Conservation (phyloP, 2,329 filamentous ascomycete species). For the Exophiala phaeomuriformis region DNA sequence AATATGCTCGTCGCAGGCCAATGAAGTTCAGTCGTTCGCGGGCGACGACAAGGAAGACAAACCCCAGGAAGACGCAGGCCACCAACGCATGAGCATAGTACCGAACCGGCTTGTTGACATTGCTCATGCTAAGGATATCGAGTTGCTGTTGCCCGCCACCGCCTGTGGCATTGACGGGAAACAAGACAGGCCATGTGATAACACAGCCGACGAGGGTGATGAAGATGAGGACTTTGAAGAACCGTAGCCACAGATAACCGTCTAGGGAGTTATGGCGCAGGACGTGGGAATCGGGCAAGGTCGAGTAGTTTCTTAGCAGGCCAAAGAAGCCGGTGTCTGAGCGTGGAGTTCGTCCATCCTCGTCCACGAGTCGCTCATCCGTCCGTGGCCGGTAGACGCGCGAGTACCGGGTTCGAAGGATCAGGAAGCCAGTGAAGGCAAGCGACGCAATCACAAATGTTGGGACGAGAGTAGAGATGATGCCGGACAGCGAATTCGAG, state of each 20-base stretch:
- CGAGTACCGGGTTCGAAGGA: conserved; percentile 40
- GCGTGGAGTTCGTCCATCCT: conserved; percentile 31
- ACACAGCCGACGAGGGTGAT: conserved; percentile 74
- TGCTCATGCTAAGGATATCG: conserved; percentile 71
- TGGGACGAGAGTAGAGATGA: conserved; percentile 45
- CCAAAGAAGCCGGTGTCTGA: conserved; percentile 19
- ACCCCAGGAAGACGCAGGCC: conserved; percentile 73
- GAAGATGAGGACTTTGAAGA: conserved; percentile 68
- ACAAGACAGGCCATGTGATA: conserved; percentile 80
- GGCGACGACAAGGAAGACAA: conserved; percentile 78
- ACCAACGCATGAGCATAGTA: conserved; percentile 74
- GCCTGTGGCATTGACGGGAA: conserved; percentile 82
- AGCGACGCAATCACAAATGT: conserved; percentile 39
- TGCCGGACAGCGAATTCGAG: conserved; percentile 44
- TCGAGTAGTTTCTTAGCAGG: conserved; percentile 37
- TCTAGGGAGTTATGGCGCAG: conserved; percentile 87
- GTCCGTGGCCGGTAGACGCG: conserved; percentile 43
- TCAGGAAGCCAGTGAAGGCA: conserved; percentile 41
- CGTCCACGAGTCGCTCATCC: conserved; percentile 37
- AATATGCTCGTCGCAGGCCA: conserved; percentile 82
- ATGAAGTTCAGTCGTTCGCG: conserved; percentile 86
- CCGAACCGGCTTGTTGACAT: conserved; percentile 56
- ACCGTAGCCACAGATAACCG: conserved; percentile 84
- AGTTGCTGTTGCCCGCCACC: conserved; percentile 60
- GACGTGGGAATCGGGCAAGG: conserved; percentile 65